Evolutionary conservation across 306 rosid species (phyloP).

Genomic region (Vigna unguiculata): DNA sequence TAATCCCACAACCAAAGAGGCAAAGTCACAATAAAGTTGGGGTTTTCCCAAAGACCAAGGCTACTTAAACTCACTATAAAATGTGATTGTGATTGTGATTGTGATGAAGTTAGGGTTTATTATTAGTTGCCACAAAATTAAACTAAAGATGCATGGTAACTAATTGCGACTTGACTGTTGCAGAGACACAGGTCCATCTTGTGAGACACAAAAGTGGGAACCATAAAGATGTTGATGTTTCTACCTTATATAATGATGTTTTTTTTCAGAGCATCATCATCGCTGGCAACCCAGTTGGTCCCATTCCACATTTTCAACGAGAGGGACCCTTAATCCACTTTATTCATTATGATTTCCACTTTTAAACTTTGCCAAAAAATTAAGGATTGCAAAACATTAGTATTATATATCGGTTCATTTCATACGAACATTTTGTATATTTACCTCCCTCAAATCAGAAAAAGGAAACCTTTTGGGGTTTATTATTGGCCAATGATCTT

Average conservation of each 20-base stretch:
- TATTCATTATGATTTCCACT: constrained; percentile 49
- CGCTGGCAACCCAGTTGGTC: constrained; percentile 47
- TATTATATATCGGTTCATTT: constrained; percentile 20
- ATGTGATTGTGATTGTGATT: neutral
- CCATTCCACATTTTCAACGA: constrained; percentile 51
- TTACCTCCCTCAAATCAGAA: constrained; percentile 35
- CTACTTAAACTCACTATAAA: constrained; percentile 14
- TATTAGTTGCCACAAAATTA: neutral
- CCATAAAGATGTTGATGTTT: constrained; percentile 50
- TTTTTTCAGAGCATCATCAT: constrained; percentile 50
- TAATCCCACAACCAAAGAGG: constrained; percentile 29
- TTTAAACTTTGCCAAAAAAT: constrained; percentile 43
- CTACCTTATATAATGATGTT: constrained; percentile 40
- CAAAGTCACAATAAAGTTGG: constrained; percentile 11
- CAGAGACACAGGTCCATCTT: constrained; percentile 41
- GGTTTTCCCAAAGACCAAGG: constrained; percentile 15
- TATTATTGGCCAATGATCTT: constrained; percentile 50
- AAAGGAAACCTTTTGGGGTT: constrained; percentile 38
- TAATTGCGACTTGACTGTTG: constrained; percentile 14
- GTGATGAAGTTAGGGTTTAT: neutral
- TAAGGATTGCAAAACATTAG: constrained; percentile 28
- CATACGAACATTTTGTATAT: constrained; percentile 29
- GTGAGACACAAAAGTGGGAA: constrained; percentile 49
- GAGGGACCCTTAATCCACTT: constrained; percentile 64
- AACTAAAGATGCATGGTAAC: constrained; percentile 4